Conservation (phyloP, 2,329 filamentous ascomycete genomes). For the Ampelomyces quisqualis region DNA sequence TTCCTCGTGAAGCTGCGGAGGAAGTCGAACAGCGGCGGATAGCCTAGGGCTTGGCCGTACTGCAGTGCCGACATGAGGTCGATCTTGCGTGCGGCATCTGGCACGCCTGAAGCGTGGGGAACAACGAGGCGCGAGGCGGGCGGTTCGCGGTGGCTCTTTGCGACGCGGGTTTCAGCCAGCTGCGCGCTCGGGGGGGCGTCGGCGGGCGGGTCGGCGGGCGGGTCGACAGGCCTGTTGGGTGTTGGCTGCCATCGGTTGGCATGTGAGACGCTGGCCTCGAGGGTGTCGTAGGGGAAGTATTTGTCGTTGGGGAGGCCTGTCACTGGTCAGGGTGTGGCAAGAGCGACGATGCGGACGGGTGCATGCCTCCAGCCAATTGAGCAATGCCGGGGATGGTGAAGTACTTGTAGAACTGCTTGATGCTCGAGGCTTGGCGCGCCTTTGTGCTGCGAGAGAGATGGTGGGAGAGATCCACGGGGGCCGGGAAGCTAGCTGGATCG, state of each 20-base stretch:
- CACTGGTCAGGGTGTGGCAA: slow-evolving; percentile 9
- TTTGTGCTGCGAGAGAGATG: slow-evolving; percentile 72
- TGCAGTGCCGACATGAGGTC: slow-evolving; percentile 81
- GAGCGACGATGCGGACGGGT: neutral
- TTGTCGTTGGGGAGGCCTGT: slow-evolving; percentile 75
- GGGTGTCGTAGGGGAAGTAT: slow-evolving; percentile 88
- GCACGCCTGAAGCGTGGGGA: slow-evolving; percentile 64
- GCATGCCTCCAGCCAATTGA: slow-evolving; percentile 60
- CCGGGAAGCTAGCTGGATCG: slow-evolving; percentile 38
- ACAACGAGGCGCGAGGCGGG: slow-evolving; percentile 62
- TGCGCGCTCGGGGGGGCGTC: slow-evolving; percentile 28
- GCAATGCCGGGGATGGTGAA: slow-evolving; percentile 65
- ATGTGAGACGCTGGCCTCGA: slow-evolving; percentile 76
- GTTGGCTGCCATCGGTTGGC: slow-evolving; percentile 73
- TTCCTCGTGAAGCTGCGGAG: slow-evolving; percentile 75
- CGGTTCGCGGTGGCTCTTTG: slow-evolving; percentile 26
- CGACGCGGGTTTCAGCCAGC: slow-evolving; percentile 34
- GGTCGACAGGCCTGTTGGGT: slow-evolving; percentile 60
- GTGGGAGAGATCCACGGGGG: slow-evolving; percentile 74
- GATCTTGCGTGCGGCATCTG: slow-evolving; percentile 67
- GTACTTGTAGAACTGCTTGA: slow-evolving; percentile 87
- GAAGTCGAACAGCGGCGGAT: slow-evolving; percentile 75
- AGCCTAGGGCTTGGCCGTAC: slow-evolving; percentile 81
- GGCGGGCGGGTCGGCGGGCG: slow-evolving; percentile 51
- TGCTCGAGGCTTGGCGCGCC: slow-evolving; percentile 62